These are phyloP conservation scores for Nothophoma quercina DNA, from an alignment of 2,329 filamentous ascomycete genomes.

Conservation along the genomic window DNA sequence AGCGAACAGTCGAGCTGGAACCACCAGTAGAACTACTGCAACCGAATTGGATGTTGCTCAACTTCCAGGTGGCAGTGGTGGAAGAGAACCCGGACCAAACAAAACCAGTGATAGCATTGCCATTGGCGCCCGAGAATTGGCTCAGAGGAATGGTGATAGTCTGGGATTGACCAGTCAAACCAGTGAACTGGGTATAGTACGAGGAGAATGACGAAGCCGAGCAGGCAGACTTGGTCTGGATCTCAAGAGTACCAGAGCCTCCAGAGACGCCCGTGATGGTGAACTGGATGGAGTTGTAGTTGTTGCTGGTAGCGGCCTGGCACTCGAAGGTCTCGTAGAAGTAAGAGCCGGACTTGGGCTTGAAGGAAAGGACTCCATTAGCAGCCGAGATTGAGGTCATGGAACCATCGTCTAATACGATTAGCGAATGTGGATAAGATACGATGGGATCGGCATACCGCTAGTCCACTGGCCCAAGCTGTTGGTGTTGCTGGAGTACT, in stretches of 20 bases:
- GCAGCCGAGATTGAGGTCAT: conserved; percentile 56
- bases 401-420: conserved; percentile 57
- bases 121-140: conserved; percentile 59
- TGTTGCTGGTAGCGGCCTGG: conserved; percentile 54
- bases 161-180: conserved; percentile 59
- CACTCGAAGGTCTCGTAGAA: conserved; percentile 64
- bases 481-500: conserved; percentile 47
- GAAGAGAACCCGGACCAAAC: conserved; percentile 55
- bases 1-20: conserved; percentile 10
- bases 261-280: conserved; percentile 56
- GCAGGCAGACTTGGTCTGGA: conserved; percentile 59
- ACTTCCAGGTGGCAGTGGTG: conserved; percentile 53
- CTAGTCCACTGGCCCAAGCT: conserved; percentile 47
- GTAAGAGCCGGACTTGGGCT: conserved; percentile 58
- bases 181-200: conserved; percentile 54
- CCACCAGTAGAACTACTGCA: conserved; percentile 42
- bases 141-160: conserved; percentile 60
- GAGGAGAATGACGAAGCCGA: conserved; percentile 53
- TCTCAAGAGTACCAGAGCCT: conserved; percentile 54
- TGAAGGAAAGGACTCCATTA: conserved; percentile 58
- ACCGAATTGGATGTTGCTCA: conserved; percentile 58
- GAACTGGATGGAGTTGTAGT: conserved; percentile 59
- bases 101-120: conserved; percentile 57
- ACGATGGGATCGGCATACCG: conserved; percentile 31
- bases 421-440: not conserved